Percentiles rank a stretch among this genome's conserved stretches.
Conservation (phyloP, 1,284 basidiomycete species). For the Somion occarium region DNA sequence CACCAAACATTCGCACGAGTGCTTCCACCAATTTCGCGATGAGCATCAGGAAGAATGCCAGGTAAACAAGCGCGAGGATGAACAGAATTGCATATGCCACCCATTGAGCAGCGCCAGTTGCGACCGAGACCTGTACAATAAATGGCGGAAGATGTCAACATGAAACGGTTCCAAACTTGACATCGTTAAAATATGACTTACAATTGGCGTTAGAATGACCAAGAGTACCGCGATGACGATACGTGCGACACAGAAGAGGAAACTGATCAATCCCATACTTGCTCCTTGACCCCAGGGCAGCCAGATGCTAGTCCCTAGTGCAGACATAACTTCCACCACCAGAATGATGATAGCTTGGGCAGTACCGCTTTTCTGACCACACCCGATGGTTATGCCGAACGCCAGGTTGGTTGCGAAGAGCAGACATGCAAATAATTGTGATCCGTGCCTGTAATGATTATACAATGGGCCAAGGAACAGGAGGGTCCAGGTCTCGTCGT, state of each 20-base stretch:
- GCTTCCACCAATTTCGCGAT: slow-evolving; percentile 84
- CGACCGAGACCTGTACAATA: slow-evolving; percentile 67
- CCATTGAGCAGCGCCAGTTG: slow-evolving; percentile 78
- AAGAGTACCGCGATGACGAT: slow-evolving; percentile 88
- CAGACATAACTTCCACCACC: slow-evolving; percentile 77
- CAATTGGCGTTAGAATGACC: slow-evolving; percentile 83
- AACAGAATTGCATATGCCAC: slow-evolving; percentile 89
- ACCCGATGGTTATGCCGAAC: slow-evolving; percentile 83
- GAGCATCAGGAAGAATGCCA: slow-evolving; percentile 78
- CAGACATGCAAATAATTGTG: slow-evolving; percentile 83
- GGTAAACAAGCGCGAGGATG: slow-evolving; percentile 81
- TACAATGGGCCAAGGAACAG: slow-evolving; percentile 93
- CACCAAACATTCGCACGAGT: slow-evolving; percentile 71
- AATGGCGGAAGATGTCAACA: slow-evolving; percentile 10
- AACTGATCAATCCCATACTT: slow-evolving; percentile 92
- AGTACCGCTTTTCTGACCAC: slow-evolving; percentile 84
- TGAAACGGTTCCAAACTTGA: slow-evolving; percentile 9
- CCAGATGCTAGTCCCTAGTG: slow-evolving; percentile 88
- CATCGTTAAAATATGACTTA: slow-evolving; percentile 39
- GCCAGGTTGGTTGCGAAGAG: slow-evolving; percentile 80
- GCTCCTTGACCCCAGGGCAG: slow-evolving; percentile 95
- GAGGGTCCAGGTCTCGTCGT: slow-evolving; percentile 89
- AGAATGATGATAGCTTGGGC: slow-evolving; percentile 89
- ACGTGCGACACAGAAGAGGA: slow-evolving; percentile 85
- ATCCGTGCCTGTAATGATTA: slow-evolving; percentile 90